Percentiles rank a stretch among this genome's conserved stretches.
These are phyloP conservation scores for Alternaria gaisen DNA, from an alignment of 2,329 filamentous ascomycete genomes.

Conservation along the genomic window DNA sequence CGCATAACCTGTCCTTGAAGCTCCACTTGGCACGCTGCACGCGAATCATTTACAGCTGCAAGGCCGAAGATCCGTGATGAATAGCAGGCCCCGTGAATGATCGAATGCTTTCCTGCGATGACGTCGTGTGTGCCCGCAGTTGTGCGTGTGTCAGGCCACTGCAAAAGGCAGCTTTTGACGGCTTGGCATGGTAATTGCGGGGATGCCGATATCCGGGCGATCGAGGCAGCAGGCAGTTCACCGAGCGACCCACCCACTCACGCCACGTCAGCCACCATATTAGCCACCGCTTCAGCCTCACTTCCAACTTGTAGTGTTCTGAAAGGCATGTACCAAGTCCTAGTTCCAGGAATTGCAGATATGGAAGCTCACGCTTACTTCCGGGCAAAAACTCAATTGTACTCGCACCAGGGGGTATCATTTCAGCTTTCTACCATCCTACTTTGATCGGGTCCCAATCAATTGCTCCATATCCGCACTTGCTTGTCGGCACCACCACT, in stretches of 20 bases:
- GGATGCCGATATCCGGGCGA: constrained; percentile 18
- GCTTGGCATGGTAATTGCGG: constrained; percentile 21
- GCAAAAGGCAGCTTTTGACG: constrained; percentile 21
- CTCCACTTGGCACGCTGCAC: constrained; percentile 27
- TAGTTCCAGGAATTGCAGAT: neutral
- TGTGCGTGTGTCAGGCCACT: constrained; percentile 22
- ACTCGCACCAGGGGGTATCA: constrained; percentile 19
- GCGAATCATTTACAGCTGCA: constrained; percentile 21
- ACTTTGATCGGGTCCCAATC: neutral
- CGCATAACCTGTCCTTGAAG: constrained; percentile 15
- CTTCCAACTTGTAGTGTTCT: neutral
- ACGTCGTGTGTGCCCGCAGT: constrained; percentile 26
- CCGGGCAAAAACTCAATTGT: neutral
- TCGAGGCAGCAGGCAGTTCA: neutral
- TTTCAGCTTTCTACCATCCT: constrained; percentile 12
- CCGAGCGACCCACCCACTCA: neutral
- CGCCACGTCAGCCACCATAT: neutral
- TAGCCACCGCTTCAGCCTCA: neutral
- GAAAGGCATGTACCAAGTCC: neutral
- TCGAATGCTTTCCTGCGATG: constrained; percentile 26
- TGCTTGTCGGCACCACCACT: constrained; percentile 93
- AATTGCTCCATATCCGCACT: constrained; percentile 72
- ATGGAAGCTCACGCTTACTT: neutral
- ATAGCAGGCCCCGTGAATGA: constrained; percentile 6
- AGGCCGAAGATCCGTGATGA: constrained; percentile 28